A percentile compares a stretch with the other conserved stretches of the same genome.
phyloP scores from a whole-genome alignment of 108 stramenopile genomes.

The Discostella stelligeroides region DNA sequence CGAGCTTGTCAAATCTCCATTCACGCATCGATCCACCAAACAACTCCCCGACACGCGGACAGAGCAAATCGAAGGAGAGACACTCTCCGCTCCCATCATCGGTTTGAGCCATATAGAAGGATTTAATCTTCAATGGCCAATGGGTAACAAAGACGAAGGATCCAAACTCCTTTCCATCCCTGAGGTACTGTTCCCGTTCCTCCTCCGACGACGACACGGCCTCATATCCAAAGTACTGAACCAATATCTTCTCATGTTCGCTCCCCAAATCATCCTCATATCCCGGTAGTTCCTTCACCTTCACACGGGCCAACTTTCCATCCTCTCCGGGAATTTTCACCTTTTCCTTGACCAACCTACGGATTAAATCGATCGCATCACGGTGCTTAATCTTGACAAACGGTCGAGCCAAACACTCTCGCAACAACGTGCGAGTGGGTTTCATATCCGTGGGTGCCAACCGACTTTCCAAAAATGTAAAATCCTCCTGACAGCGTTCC shows the following conservation, averaged over 20 bases:
- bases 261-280: slow-evolving; percentile 87
- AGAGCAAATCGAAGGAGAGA: slow-evolving; percentile 90
- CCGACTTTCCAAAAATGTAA: slow-evolving; percentile 87
- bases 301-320: slow-evolving; percentile 59
- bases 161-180: slow-evolving; percentile 59
- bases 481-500: slow-evolving; percentile 84
- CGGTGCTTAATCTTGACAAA: slow-evolving; percentile 68
- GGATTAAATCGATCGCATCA: slow-evolving; percentile 68
- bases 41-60: slow-evolving; percentile 90
- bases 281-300: slow-evolving; percentile 68
- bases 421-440: slow-evolving; percentile 50
- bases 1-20: slow-evolving; percentile 80
- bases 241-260: slow-evolving; percentile 93
- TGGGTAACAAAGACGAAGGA: slow-evolving; percentile 89
- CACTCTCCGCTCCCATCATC: slow-evolving; percentile 89
- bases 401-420: slow-evolving; percentile 53
- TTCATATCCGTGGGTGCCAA: slow-evolving; percentile 62
- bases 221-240: slow-evolving; percentile 71
- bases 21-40: slow-evolving; percentile 95
- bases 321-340: slow-evolving; percentile 58
- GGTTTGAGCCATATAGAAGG: slow-evolving; percentile 95
- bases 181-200: slow-evolving; percentile 54
- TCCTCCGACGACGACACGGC: slow-evolving; percentile 69
- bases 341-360: slow-evolving; percentile 60
- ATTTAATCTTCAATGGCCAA: slow-evolving; percentile 95